phyloP scores from a whole-genome alignment of 140 eudicot species.

The Flaveria floridana region DNA sequence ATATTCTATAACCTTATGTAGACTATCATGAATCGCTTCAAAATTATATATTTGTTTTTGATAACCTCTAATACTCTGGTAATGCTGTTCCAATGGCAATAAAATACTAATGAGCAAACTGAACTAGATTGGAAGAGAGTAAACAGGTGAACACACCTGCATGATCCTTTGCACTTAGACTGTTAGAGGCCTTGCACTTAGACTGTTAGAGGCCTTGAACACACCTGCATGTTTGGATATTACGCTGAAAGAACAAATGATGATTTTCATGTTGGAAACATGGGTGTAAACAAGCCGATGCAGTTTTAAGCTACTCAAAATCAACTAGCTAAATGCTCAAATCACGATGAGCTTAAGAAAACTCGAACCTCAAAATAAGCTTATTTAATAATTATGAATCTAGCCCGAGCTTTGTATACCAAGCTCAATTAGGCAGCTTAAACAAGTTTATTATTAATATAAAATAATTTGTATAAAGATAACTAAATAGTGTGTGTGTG shows the following conservation, averaged over 20 bases:
- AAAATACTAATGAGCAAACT: neutral
- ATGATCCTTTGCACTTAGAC: conserved; percentile 76
- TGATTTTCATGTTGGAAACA: neutral
- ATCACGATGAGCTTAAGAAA: too few species aligned
- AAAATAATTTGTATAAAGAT: too few species aligned
- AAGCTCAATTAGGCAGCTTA: too few species aligned
- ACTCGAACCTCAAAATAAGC: too few species aligned
- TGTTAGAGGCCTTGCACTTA: conserved; percentile 49
- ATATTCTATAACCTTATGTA: neutral
- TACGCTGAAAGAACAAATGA: neutral
- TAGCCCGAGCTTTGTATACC: too few species aligned
- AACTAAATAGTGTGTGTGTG: too few species aligned
- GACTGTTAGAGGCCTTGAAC: too few species aligned
- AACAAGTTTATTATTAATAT: too few species aligned
- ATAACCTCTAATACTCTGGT: conserved; percentile 10
- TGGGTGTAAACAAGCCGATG: too few species aligned
- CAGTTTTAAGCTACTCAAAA: too few species aligned
- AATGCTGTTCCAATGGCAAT: neutral
- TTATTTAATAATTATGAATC: too few species aligned
- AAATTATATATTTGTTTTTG: neutral
- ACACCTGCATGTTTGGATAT: neutral
- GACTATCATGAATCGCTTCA: neutral
- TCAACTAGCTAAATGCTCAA: too few species aligned
- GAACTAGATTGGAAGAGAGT: conserved; percentile 1
- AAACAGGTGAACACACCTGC: conserved; percentile 51